Base-by-base conservation (phyloP, 169 alveolate species). In the Plasmodium knowlesi region DNA sequence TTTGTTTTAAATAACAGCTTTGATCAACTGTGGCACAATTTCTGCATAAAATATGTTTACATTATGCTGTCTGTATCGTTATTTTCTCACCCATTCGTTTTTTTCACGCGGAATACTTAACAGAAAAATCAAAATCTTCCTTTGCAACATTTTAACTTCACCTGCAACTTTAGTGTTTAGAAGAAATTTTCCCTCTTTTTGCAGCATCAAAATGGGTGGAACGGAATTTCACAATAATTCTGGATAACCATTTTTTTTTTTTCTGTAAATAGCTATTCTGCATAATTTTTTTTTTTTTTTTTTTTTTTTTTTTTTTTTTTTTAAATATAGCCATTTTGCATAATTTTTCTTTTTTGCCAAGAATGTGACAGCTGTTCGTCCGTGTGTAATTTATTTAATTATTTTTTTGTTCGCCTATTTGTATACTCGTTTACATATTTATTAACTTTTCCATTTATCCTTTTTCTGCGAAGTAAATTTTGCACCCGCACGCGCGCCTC, bases 161-260 rank as follows among this genome's bases (percentile, higher is more conserved):
- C 9, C 72, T 83, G 34, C 53, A 32, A 46, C 82, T 39, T 61
- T 85, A 28, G 54, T 82, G 92, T 83, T 88, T 86, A 88, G 94
- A 78, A 76, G 34, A 83, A 57, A 88, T 32, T 82, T 57, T 53
- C 46, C 50, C 37, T 39, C 54, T 78, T 34, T 84, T 37, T 46
- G 30, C 30, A 32, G 43, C 12, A 41, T 67, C 70, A 85, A 46
- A 85, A 84, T n/a, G 61, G 19, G 25, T 30, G 28, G 39, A 74
- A 32, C 41, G 74, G 82, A 71, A 57, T 78, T 88, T 88, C 70
- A 57, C 82, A 78, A 78, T 88, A 73, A 74, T 74, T 74, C 41
- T 73, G 32, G 19, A 30, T 73, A 30, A 30, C 41, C n/a, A 9
- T 67, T 67, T 67, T 67, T 61, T 61, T 57, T 61, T 61, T 61